Evolutionary conservation across 208 protist genomes (phyloP).

Genomic region (Leishmania amazonensis): DNA sequence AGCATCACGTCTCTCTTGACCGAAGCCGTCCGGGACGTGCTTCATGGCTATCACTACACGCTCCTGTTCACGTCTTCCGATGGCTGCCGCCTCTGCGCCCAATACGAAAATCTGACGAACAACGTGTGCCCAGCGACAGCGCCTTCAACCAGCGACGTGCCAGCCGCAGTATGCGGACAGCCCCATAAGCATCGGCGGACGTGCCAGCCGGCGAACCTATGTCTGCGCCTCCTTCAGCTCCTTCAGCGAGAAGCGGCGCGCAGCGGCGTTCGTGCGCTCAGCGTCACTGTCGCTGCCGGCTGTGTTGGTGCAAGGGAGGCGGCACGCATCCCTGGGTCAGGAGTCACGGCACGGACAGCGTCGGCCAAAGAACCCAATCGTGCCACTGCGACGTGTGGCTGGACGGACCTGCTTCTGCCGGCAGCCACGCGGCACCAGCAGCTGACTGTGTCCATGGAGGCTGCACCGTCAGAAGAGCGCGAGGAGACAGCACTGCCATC

Average conservation of each 20-base stretch:
- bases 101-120: not conserved
- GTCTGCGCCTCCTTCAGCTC: conserved; percentile 17
- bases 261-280: conserved; percentile 11
- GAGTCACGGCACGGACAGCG: not conserved
- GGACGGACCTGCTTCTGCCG: conserved; percentile 5
- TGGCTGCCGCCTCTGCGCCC: not conserved
- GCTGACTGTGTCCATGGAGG: conserved; percentile 1
- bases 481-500: not conserved
- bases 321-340: not conserved
- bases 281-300: conserved; percentile 21
- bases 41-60: conserved; percentile 29
- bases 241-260: conserved; percentile 20
- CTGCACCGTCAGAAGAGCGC: not conserved
- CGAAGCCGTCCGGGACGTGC: conserved; percentile 16
- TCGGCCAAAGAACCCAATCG: not conserved
- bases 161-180: not conserved
- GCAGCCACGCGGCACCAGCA: conserved; percentile 9
- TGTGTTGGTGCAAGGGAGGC: not conserved
- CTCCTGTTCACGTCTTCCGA: conserved; percentile 9
- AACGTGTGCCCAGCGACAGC: too few species aligned
- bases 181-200: not conserved
- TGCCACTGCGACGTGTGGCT: conserved; percentile 1
- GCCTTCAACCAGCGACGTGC: not conserved
- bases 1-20: conserved; percentile 14
- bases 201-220: not conserved